Conservation (phyloP, 768 basidiomycete species). For the Porpolomopsis calyptriformis region DNA sequence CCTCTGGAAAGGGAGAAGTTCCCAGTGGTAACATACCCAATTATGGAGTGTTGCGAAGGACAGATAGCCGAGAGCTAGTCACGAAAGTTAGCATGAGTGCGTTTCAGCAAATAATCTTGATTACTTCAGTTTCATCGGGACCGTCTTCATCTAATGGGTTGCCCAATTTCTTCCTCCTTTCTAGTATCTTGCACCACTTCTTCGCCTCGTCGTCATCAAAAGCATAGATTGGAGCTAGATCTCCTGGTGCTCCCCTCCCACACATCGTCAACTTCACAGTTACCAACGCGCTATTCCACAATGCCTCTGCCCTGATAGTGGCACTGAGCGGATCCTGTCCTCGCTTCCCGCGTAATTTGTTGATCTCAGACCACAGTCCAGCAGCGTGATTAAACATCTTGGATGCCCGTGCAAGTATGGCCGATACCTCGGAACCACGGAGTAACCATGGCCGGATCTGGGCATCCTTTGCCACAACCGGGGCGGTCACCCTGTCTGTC, state of each 20-base stretch:
- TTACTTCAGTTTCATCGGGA: conserved; percentile 21
- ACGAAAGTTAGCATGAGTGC: background rate
- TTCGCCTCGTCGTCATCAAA: conserved; percentile 44
- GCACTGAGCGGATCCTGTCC: conserved; percentile 29
- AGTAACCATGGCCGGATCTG: conserved; percentile 55
- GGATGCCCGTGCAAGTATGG: conserved; percentile 33
- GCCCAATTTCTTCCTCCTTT: background rate
- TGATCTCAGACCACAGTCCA: conserved; percentile 43
- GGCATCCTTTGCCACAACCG: conserved; percentile 18
- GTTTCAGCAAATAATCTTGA: conserved; percentile 4
- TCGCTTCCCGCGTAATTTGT: conserved; percentile 49
- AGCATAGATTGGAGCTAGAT: conserved; percentile 63
- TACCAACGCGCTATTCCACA: conserved; percentile 56
- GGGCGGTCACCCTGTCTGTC: conserved; percentile 43
- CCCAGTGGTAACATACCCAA: conserved; percentile 82
- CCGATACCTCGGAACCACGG: conserved; percentile 39
- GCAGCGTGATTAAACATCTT: conserved; percentile 30
- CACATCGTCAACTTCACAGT: conserved; percentile 53
- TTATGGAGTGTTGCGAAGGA: conserved; percentile 35
- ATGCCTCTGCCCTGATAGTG: conserved; percentile 26
- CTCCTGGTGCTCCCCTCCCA: conserved; percentile 60
- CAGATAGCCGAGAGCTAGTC: conserved; percentile 35
- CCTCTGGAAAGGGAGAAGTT: conserved; percentile 74
- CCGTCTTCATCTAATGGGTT: conserved; percentile 17
- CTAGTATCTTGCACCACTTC: conserved; percentile 3